phyloP scores from a whole-genome alignment of 2,329 filamentous ascomycete species.

The Pestalotiopsis sp. region DNA sequence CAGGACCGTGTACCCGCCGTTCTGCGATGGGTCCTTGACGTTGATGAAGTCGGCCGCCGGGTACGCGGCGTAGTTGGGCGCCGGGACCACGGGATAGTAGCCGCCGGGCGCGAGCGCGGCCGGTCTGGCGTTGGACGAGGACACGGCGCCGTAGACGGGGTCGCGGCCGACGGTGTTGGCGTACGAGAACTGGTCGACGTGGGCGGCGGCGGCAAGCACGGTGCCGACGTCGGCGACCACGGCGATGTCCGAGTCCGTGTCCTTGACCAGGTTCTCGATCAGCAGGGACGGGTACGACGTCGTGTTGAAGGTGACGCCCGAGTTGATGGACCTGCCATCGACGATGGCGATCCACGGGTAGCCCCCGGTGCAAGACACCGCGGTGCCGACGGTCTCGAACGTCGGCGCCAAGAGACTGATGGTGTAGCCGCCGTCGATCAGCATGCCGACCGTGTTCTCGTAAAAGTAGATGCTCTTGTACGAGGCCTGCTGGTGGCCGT shows the following conservation, averaged over 20 bases:
- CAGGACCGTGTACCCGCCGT: conserved; percentile 33
- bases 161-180: conserved; percentile 41
- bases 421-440: conserved; percentile 37
- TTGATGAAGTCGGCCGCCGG: conserved; percentile 37
- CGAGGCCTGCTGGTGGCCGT: conserved; percentile 43
- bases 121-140: conserved; percentile 32
- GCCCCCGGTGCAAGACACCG: conserved; percentile 36
- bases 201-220: conserved; percentile 27
- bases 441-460: conserved; percentile 40
- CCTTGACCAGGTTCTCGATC: conserved; percentile 44
- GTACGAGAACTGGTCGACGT: conserved; percentile 41
- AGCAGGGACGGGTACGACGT: conserved; percentile 39
- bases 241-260: conserved; percentile 36
- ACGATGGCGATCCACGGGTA: conserved; percentile 41
- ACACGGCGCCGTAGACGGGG: conserved; percentile 38
- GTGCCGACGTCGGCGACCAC: conserved; percentile 29
- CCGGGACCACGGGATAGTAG: conserved; percentile 34
- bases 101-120: conserved; percentile 36
- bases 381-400: conserved; percentile 39
- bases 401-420: conserved; percentile 40
- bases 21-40: conserved; percentile 40
- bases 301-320: conserved; percentile 39
- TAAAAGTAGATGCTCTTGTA: conserved; percentile 45
- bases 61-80: conserved; percentile 38
- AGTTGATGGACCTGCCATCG: conserved; percentile 41